Percentiles rank a stretch among this genome's conserved stretches.
Evolutionary conservation across 176 grass and related monocot genomes (phyloP).

Genomic region (Oropetium thomaeum): DNA sequence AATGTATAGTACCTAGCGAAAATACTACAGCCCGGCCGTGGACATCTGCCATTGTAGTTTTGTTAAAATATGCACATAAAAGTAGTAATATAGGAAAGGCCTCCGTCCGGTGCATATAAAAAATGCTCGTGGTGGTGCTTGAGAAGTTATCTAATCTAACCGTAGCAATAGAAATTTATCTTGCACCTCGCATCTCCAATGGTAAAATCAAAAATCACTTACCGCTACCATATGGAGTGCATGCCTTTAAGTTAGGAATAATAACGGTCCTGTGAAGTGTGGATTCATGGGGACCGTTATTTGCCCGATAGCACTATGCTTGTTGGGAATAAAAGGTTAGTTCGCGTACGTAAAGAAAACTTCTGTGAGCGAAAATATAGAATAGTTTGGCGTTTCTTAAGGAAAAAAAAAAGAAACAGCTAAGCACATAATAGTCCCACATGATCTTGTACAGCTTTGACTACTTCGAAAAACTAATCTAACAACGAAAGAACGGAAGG

Average conservation of each 20-base stretch:
- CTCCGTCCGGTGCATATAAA: too few species aligned
- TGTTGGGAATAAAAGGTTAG: not conserved
- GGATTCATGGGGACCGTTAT: not conserved
- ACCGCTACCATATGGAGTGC: not conserved
- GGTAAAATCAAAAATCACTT: slow-evolving; percentile 22
- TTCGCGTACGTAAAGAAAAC: not conserved
- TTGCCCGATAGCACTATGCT: not conserved
- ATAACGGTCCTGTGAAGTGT: not conserved
- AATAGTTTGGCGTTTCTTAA: too few species aligned
- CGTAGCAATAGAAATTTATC: not conserved
- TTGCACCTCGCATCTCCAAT: not conserved
- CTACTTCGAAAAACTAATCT: not conserved
- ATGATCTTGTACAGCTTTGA: not conserved
- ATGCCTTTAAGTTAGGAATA: not conserved
- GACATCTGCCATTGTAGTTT: too few species aligned
- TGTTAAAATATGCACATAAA: too few species aligned
- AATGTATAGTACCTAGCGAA: too few species aligned
- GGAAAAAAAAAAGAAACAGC: too few species aligned
- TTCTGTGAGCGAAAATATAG: too few species aligned
- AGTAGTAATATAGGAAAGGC: too few species aligned
- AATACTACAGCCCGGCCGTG: too few species aligned
- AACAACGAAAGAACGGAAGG: not conserved
- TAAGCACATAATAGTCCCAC: not conserved
- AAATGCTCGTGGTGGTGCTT: not conserved
- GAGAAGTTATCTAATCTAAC: not conserved